These are phyloP conservation scores for Triticum urartu DNA, from an alignment of 176 grass and related monocot genomes.

Conservation along the genomic window DNA sequence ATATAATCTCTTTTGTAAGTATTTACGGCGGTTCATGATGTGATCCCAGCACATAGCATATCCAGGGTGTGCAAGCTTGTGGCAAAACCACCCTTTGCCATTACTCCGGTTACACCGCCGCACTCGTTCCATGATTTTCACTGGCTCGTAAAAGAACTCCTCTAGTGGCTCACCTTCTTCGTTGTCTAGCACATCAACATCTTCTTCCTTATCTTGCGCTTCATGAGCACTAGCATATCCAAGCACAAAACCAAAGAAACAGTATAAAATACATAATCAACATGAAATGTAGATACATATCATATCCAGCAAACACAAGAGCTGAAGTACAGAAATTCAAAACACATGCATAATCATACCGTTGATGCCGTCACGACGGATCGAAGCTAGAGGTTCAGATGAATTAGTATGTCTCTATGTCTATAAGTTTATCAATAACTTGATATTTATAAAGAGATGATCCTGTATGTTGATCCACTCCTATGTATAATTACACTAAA, in stretches of 20 bases:
- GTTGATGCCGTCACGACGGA: too few species aligned
- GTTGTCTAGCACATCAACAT: neutral
- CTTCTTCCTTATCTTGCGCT: neutral
- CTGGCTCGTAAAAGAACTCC: neutral
- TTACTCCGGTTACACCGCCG: neutral
- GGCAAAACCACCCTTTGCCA: neutral
- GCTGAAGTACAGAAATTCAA: too few species aligned
- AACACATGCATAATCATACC: too few species aligned
- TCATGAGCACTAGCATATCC: neutral
- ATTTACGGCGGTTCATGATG: neutral
- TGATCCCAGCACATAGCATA: neutral
- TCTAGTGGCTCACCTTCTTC: neutral
- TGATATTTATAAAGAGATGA: neutral
- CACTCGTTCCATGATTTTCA: neutral
- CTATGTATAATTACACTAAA: neutral
- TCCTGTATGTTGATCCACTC: neutral
- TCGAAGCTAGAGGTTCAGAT: neutral
- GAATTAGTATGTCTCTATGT: neutral
- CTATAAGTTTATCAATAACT: neutral
- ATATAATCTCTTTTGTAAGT: neutral
- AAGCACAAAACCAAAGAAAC: too few species aligned
- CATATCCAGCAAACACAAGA: too few species aligned
- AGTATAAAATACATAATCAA: neutral
- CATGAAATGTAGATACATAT: too few species aligned
- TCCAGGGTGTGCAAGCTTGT: neutral